Conservation (phyloP, 306 rosid species). For the Spatholobus suberectus region DNA sequence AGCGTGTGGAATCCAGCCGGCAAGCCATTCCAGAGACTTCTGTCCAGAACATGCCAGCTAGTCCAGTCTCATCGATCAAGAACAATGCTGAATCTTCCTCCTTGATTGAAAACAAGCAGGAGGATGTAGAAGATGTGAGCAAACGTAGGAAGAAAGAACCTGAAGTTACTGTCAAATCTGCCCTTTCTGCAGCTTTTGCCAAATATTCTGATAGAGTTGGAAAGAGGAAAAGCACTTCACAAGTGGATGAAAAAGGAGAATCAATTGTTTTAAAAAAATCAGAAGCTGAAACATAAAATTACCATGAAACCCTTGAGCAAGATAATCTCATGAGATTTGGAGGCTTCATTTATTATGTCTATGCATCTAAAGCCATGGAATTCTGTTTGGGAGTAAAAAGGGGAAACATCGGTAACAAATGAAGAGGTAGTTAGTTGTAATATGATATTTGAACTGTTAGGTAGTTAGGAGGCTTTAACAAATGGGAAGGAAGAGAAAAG, state of each 20-base stretch:
- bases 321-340: constrained; percentile 4
- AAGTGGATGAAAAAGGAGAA: constrained; percentile 55
- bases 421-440: constrained; percentile 5
- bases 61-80: constrained; percentile 48
- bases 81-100: constrained; percentile 56
- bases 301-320: not conserved
- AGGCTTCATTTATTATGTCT: constrained; percentile 11
- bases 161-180: constrained; percentile 71
- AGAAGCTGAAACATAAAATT: constrained; percentile 41
- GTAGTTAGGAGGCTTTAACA: constrained; percentile 8
- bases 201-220: constrained; percentile 66
- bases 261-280: constrained; percentile 37
- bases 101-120: constrained; percentile 49
- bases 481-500: constrained; percentile 4
- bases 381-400: not conserved
- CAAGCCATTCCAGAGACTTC: constrained; percentile 57
- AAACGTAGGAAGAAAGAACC: constrained; percentile 63
- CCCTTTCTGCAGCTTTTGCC: constrained; percentile 87
- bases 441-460: constrained; percentile 5
- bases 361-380: not conserved
- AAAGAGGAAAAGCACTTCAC: constrained; percentile 51
- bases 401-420: constrained; percentile 15
- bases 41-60: constrained; percentile 43
- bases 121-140: constrained; percentile 46
- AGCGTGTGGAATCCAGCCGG: constrained; percentile 66